These are phyloP conservation scores for Lasiosphaeria hispida DNA, from an alignment of 495 filamentous ascomycete species.

Conservation along the genomic window DNA sequence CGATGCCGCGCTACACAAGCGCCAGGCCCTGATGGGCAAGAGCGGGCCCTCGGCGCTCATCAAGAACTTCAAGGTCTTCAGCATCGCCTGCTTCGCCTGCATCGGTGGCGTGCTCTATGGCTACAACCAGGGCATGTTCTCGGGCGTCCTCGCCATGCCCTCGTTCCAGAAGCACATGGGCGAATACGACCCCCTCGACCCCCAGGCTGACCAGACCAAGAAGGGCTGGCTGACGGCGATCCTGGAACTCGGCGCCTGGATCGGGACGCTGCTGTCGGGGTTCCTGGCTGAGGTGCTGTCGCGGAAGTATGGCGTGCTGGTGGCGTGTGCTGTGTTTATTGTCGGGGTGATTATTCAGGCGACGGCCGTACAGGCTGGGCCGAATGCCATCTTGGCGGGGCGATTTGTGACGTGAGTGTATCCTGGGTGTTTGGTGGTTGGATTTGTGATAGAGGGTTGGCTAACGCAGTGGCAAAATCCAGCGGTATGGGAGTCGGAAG, in stretches of 20 bases:
- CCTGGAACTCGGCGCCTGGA: constrained; percentile 78
- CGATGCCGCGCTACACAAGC: constrained; percentile 62
- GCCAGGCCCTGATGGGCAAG: constrained; percentile 61
- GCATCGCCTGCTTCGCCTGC: constrained; percentile 73
- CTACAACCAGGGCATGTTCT: constrained; percentile 82
- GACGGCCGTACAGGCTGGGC: constrained; percentile 54
- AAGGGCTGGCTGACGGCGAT: constrained; percentile 81
- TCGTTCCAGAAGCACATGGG: constrained; percentile 61
- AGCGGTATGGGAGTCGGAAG: constrained; percentile 68
- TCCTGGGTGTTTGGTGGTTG: background rate
- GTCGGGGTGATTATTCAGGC: constrained; percentile 75
- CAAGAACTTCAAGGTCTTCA: constrained; percentile 68
- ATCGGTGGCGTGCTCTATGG: constrained; percentile 67
- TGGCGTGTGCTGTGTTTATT: constrained; percentile 71
- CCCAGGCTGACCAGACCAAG: constrained; percentile 54
- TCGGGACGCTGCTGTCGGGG: constrained; percentile 72
- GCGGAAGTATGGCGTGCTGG: constrained; percentile 69
- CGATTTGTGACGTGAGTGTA: constrained; percentile 65
- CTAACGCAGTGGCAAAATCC: background rate
- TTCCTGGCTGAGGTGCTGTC: constrained; percentile 73
- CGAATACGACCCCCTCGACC: constrained; percentile 50
- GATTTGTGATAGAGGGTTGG: background rate
- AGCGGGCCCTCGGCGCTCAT: constrained; percentile 63
- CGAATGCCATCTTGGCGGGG: constrained; percentile 64
- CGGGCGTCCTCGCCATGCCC: constrained; percentile 64